Evolutionary conservation across 495 filamentous ascomycete genomes (phyloP).

Genomic region (Alectoria sarmentosa): DNA sequence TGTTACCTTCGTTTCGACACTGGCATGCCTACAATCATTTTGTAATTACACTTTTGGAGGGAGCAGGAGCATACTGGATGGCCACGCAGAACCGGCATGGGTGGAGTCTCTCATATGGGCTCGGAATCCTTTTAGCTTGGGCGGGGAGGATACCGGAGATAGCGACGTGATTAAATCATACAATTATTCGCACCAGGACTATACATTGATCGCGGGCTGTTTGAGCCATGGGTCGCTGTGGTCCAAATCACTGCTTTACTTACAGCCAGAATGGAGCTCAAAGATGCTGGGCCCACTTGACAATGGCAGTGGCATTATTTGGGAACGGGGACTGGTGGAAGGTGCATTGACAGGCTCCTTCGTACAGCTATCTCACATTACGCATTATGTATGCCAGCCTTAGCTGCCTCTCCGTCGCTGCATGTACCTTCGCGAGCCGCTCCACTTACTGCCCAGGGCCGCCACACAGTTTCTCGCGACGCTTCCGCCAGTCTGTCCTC

Average conservation of each 20-base stretch:
- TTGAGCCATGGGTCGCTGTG: too few species aligned
- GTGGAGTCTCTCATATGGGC: neutral
- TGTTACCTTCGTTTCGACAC: neutral
- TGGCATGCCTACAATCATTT: neutral
- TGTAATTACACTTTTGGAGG: neutral
- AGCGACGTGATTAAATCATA: neutral
- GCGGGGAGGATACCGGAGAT: neutral
- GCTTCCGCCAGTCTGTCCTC: neutral
- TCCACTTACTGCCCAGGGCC: too few species aligned
- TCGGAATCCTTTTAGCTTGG: neutral
- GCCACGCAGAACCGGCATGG: neutral
- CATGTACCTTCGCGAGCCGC: neutral
- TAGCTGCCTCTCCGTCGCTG: neutral
- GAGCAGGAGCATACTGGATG: neutral
- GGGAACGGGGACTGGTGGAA: neutral
- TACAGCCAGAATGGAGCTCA: neutral
- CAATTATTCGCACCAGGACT: neutral
- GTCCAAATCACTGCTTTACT: neutral
- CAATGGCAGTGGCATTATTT: neutral
- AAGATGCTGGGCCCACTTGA: rapidly evolving
- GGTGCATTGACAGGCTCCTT: neutral
- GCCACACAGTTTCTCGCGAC: neutral
- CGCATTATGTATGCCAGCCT: slow-evolving; percentile 2
- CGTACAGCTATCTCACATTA: neutral
- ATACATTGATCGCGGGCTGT: neutral